These are phyloP conservation scores for Leccinum laetum DNA, from an alignment of 1,284 basidiomycete species.

Conservation along the genomic window DNA sequence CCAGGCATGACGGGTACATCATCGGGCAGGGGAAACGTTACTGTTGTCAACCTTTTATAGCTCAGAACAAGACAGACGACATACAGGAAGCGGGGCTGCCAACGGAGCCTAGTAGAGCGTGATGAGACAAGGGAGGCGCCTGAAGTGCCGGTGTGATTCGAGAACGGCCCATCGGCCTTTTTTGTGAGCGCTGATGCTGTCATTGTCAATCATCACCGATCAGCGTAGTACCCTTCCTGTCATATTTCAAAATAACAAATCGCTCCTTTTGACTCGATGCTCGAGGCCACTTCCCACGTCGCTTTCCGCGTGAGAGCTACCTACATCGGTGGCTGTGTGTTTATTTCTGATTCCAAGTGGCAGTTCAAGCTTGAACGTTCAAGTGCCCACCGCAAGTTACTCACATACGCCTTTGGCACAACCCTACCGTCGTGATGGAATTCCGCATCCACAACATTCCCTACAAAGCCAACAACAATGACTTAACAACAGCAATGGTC, in stretches of 20 bases:
- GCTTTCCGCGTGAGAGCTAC: background rate
- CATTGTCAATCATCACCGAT: background rate
- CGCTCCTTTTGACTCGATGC: background rate
- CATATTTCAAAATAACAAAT: background rate
- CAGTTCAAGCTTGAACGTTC: too few relatives aligned
- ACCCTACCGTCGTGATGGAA: conserved; percentile 42
- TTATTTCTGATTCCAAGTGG: background rate
- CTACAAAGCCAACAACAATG: conserved; percentile 21
- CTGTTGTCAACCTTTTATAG: conserved; percentile 26
- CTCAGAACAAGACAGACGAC: conserved; percentile 8
- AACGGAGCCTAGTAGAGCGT: conserved; percentile 28
- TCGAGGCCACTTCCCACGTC: background rate
- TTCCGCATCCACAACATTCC: conserved; percentile 52
- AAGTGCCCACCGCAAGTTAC: background rate
- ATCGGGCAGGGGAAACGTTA: conserved; percentile 2
- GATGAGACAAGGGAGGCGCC: conserved; percentile 15
- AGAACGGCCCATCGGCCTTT: conserved; percentile 24
- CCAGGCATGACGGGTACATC: conserved; percentile 18
- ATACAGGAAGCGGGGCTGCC: conserved; percentile 20
- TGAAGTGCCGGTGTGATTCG: conserved; percentile 20
- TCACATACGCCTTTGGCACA: background rate
- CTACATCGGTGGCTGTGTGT: background rate
- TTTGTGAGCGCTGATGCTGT: conserved; percentile 29
- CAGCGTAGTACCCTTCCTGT: conserved; percentile 3
- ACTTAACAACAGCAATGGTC: conserved; percentile 8